Evolutionary conservation across 1,139 yeast genomes (phyloP), one percentile per base, ranked within the genome.

Genomic region (Geotrichum bryndzae): DNA sequence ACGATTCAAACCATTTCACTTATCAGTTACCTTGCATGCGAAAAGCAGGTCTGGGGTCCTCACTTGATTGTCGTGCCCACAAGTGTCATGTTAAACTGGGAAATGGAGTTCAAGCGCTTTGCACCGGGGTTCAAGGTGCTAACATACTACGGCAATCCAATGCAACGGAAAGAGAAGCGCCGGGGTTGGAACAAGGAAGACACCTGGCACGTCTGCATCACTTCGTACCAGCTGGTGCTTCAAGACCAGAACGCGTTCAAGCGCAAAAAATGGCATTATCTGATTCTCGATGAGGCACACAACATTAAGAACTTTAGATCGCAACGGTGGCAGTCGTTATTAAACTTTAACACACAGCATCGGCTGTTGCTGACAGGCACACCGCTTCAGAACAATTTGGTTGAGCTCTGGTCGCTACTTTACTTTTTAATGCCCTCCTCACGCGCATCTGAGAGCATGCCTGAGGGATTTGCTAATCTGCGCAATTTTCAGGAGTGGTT

Each of bases 31-130:
- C 79, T 95, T 60, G 99, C 99, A 0, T 90, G 97, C 68, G 96
- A 88, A 68, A 92, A 91, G 70, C 90, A 90, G 63, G 83, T 88
- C 38, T 94, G 99, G 99, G 99, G 99, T 0, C 99, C 99, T 0
- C 99, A 95, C 77, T 78, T 95, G 61, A 92, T 95, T 74, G 85
- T 95, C 64, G 99, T 95, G 3, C 99, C 99, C 1, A 95, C 99
- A 0, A 90, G 97, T 23, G 99, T 95, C n/a, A 86, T 95, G 87
- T 84, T 95, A 62, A 95, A 95, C 73, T 95, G 99, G 99, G 99
- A 95, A 73, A 92, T 94, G 97, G 99, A 95, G 73, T 92, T 95
- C 77, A 95, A 94, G 72, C 85, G 96, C 68, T 95, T 95, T 79
- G 98, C 98, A 0, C 99, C 99, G 0, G 99, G 99, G 0, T 88